Conservation (phyloP, 2,329 filamentous ascomycete genomes). For the Fusarium tuaranense region DNA sequence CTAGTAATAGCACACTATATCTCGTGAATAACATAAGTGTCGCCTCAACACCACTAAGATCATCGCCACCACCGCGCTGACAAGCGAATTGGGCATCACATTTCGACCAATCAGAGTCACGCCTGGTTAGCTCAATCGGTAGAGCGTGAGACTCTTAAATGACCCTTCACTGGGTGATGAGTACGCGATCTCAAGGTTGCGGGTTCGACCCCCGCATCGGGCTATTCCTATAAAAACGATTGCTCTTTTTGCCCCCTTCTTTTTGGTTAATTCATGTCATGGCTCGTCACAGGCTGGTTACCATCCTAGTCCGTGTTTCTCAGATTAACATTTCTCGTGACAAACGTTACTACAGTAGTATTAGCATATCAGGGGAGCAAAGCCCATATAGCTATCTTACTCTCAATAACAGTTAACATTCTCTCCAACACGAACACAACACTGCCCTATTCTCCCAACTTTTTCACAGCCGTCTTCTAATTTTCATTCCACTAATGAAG, state of each 20-base stretch:
- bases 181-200: slow-evolving; percentile 63
- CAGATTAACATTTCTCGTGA: no score
- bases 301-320: no score
- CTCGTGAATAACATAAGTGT: neutral
- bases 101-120: neutral
- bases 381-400: no score
- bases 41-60: neutral
- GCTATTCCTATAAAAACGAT: slow-evolving; percentile 52
- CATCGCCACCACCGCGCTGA: neutral
- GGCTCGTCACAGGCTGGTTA: neutral
- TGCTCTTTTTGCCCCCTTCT: neutral
- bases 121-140: slow-evolving; percentile 52
- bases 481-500: neutral
- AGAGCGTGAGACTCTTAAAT: slow-evolving; percentile 74
- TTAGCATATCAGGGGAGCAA: no score
- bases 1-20: neutral
- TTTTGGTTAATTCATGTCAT: neutral
- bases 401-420: neutral
- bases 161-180: slow-evolving; percentile 3
- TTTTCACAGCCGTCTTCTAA: neutral
- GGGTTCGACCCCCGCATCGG: slow-evolving; percentile 64
- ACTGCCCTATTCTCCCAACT: neutral
- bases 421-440: neutral
- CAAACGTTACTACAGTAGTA: no score
- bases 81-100: neutral